Conservation (phyloP, 2,329 filamentous ascomycete species). For the Trichophyton verrucosum region DNA sequence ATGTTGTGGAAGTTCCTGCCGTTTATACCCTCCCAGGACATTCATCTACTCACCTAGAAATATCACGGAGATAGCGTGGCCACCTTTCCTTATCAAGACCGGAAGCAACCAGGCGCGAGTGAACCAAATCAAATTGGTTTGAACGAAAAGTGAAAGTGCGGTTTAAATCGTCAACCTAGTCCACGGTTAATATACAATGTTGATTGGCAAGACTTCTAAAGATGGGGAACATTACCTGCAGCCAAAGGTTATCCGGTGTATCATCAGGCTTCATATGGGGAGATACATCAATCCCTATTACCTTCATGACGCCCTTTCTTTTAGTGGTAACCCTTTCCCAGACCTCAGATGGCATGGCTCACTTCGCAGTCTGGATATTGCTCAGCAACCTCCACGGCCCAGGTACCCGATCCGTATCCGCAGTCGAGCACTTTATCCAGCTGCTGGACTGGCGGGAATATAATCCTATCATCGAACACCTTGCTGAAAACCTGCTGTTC, state of each 20-base stretch:
- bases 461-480: slow-evolving; percentile 53
- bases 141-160: slow-evolving; percentile 54
- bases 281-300: slow-evolving; percentile 59
- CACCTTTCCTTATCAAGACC: slow-evolving; percentile 64
- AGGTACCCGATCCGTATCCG: slow-evolving; percentile 58
- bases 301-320: slow-evolving; percentile 33
- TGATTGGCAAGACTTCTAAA: background rate
- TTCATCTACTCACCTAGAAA: slow-evolving; percentile 40
- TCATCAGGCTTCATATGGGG: slow-evolving; percentile 57
- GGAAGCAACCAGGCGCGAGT: slow-evolving; percentile 49
- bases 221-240: slow-evolving; percentile 41
- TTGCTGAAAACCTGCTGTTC: slow-evolving; percentile 51
- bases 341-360: slow-evolving; percentile 15
- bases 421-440: slow-evolving; percentile 56
- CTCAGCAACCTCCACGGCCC: slow-evolving; percentile 57
- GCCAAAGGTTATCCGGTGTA: slow-evolving; percentile 52
- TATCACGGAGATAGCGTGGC: slow-evolving; percentile 63
- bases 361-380: slow-evolving; percentile 54
- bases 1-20: background rate
- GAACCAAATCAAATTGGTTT: slow-evolving; percentile 68
- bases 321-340: slow-evolving; percentile 4
- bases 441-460: slow-evolving; percentile 54
- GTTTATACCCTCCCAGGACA: background rate
- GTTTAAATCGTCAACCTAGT: slow-evolving; percentile 57
- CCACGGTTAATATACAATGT: background rate